A percentile compares a stretch with the other conserved stretches of the same genome.
Conservation (phyloP, 2,329 filamentous ascomycete genomes). For the Emergomyces africanus region DNA sequence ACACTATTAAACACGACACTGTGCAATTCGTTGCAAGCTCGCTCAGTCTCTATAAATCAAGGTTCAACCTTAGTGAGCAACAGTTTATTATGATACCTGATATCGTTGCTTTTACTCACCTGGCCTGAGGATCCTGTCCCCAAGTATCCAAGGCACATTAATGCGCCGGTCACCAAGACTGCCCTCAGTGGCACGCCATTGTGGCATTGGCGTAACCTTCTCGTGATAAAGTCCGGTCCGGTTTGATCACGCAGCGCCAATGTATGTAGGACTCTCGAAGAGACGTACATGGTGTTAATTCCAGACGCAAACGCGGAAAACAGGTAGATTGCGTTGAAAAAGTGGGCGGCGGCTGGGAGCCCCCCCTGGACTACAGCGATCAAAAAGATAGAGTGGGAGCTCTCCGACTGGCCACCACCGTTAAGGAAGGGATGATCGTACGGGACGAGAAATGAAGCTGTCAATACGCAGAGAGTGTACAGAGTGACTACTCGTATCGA, state of each 20-base stretch:
- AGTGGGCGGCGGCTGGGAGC: conserved; percentile 25
- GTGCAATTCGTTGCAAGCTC: conserved; percentile 28
- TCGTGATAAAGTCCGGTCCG: conserved; percentile 31
- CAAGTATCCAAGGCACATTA: conserved; percentile 31
- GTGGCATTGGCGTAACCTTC: conserved; percentile 23
- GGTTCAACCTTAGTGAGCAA: conserved; percentile 5
- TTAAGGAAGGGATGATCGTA: conserved; percentile 31
- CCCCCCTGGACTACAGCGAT: conserved; percentile 30
- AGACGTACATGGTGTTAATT: conserved; percentile 32
- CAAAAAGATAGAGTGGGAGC: conserved; percentile 27
- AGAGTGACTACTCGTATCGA: conserved; percentile 32
- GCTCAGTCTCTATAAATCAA: conserved; percentile 19
- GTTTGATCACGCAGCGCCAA: conserved; percentile 27
- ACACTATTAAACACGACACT: conserved; percentile 31
- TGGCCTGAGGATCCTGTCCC: conserved; percentile 25
- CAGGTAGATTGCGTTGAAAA: conserved; percentile 35
- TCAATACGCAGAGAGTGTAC: conserved; percentile 31
- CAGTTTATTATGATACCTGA: neutral
- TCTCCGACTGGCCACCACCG: conserved; percentile 25
- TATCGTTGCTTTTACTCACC: conserved; percentile 15
- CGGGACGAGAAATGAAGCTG: conserved; percentile 31
- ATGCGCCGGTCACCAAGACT: conserved; percentile 26
- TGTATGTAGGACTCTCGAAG: conserved; percentile 32
- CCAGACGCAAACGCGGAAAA: conserved; percentile 33
- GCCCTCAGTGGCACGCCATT: conserved; percentile 29